Evolutionary conservation across 176 grass and related monocot genomes (phyloP).

Genomic region (Avena eriantha): DNA sequence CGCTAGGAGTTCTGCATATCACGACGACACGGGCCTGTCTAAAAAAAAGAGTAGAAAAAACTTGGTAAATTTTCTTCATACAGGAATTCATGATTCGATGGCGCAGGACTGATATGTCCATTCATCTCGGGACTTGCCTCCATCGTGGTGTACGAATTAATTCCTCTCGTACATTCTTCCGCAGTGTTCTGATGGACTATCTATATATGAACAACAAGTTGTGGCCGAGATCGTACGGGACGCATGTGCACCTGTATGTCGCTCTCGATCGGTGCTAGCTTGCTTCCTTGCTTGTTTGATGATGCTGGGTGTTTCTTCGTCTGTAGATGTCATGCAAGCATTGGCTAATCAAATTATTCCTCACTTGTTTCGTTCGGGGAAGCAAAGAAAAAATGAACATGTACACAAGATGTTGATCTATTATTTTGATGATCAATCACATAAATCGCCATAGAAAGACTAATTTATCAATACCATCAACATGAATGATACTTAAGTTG

Average conservation of each 20-base stretch:
- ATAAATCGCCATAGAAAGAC: not conserved
- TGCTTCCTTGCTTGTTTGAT: not conserved
- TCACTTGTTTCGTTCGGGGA: not conserved
- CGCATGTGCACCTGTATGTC: constrained; percentile 3
- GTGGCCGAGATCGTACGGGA: not conserved
- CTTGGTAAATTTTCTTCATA: not conserved
- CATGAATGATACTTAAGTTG: constrained; percentile 8
- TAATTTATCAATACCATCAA: not conserved
- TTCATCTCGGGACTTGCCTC: constrained; percentile 32
- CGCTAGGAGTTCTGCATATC: not conserved
- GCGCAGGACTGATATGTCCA: constrained; percentile 12
- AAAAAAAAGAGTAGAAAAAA: constrained; percentile 6
- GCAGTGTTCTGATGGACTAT: constrained; percentile 37
- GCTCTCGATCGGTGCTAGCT: not conserved
- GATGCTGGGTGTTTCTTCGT: not conserved
- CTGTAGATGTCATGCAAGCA: not conserved
- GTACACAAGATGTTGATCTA: no score
- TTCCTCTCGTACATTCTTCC: constrained; percentile 30
- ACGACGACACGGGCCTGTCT: not conserved
- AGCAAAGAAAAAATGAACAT: not conserved
- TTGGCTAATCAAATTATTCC: not conserved
- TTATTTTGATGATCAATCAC: not conserved
- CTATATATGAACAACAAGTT: constrained; percentile 2
- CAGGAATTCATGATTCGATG: constrained; percentile 33
- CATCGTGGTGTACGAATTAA: constrained; percentile 9